A percentile compares a stretch with the other conserved stretches of the same genome.
These are phyloP conservation scores for Rhodotorula kratochvilovae DNA, from an alignment of 768 basidiomycete genomes.

Conservation along the genomic window DNA sequence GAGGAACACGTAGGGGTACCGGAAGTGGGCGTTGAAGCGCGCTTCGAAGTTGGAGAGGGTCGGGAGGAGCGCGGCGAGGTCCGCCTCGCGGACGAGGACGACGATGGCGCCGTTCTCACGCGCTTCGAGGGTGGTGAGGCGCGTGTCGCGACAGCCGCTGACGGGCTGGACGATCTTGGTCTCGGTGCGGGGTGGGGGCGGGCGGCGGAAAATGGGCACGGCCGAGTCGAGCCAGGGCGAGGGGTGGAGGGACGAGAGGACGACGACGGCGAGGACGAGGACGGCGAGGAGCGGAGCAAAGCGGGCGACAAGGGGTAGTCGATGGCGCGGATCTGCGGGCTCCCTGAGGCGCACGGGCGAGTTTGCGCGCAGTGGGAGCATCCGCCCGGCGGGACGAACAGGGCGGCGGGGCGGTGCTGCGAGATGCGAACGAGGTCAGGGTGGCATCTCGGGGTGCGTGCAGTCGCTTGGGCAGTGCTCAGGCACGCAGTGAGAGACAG, in stretches of 20 bases:
- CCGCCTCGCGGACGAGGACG: conserved; percentile 33
- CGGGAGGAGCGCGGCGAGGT: conserved; percentile 34
- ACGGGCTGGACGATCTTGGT: conserved; percentile 7
- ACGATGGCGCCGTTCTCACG: conserved; percentile 37
- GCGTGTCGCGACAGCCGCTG: conserved; percentile 23
- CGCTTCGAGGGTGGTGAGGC: conserved; percentile 6
- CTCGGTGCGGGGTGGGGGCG: no score
- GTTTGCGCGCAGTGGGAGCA: not conserved
- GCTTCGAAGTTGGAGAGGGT: conserved; percentile 38
- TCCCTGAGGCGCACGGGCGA: not conserved
- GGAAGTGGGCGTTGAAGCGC: conserved; percentile 33
- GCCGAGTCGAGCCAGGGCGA: conserved; percentile 3
- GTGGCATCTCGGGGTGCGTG: not conserved
- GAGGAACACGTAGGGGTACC: conserved; percentile 36
- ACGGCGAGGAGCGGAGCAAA: not conserved
- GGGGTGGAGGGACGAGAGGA: not conserved
- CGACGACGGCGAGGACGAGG: conserved; percentile 1
- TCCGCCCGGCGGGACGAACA: not conserved
- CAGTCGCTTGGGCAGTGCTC: no score
- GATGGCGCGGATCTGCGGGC: not conserved
- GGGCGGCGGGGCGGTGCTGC: not conserved
- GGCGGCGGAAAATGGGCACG: not conserved
- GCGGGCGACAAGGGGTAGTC: not conserved
- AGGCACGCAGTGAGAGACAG: no score
- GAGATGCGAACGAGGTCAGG: not conserved